These are phyloP conservation scores for Chaetomiaceae sp. DNA, from an alignment of 2,329 filamentous ascomycete genomes.

Conservation along the genomic window DNA sequence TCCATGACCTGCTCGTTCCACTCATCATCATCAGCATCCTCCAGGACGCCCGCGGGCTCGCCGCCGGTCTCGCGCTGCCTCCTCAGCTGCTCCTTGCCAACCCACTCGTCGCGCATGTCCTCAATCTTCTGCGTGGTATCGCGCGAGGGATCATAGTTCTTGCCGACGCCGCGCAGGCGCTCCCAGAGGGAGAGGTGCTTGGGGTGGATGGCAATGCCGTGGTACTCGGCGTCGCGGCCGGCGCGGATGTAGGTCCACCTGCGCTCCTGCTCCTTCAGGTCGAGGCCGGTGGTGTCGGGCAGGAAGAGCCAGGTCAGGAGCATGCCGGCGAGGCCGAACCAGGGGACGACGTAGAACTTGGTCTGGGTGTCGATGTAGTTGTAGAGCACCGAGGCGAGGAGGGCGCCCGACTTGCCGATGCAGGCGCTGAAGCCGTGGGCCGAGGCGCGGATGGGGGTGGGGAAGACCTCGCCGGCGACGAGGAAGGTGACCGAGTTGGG, in stretches of 20 bases:
- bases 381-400: slow-evolving; percentile 83
- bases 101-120: slow-evolving; percentile 69
- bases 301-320: slow-evolving; percentile 79
- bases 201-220: slow-evolving; percentile 87
- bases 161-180: slow-evolving; percentile 69
- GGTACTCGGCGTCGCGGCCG: slow-evolving; percentile 76
- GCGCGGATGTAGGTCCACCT: slow-evolving; percentile 83
- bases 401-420: slow-evolving; percentile 80
- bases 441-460: slow-evolving; percentile 85
- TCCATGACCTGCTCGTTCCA: slow-evolving; percentile 50
- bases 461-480: slow-evolving; percentile 93
- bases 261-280: slow-evolving; percentile 95
- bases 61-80: slow-evolving; percentile 32
- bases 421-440: slow-evolving; percentile 95
- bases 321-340: slow-evolving; percentile 88
- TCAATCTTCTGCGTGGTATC: slow-evolving; percentile 82
- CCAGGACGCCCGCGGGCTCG: slow-evolving; percentile 15
- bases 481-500: slow-evolving; percentile 97
- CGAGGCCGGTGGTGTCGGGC: slow-evolving; percentile 93
- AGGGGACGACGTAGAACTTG: slow-evolving; percentile 89
- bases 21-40: slow-evolving; percentile 39
- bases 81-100: slow-evolving; percentile 45
- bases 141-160: slow-evolving; percentile 74
- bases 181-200: slow-evolving; percentile 87
- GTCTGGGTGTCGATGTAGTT: slow-evolving; percentile 84